Conservation (phyloP, 352 stramenopile species). For the Aphanomyces euteiches region DNA sequence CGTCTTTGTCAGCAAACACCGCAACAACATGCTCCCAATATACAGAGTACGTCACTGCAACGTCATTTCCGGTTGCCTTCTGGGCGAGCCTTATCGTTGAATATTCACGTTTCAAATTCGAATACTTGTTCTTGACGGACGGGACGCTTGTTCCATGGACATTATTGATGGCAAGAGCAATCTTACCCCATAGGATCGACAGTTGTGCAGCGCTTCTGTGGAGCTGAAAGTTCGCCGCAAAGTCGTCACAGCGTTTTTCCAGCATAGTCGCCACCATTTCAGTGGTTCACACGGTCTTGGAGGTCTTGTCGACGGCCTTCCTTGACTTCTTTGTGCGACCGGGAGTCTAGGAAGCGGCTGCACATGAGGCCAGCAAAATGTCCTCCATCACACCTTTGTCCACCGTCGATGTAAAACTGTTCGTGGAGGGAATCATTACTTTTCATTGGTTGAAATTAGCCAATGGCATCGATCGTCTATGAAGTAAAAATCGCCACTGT, state of each 20-base stretch:
- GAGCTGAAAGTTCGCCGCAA: slow-evolving; percentile 1
- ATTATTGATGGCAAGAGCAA: no score
- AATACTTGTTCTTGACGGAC: background rate
- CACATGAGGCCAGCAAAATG: no score
- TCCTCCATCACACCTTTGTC: no score
- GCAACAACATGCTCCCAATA: background rate
- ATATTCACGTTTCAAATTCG: background rate
- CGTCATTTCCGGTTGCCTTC: background rate
- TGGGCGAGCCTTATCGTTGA: background rate
- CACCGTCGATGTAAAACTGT: no score
- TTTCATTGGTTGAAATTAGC: no score
- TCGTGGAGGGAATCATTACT: no score
- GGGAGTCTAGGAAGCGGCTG: no score
- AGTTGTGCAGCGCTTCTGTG: background rate
- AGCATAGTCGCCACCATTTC: slow-evolving; percentile 8
- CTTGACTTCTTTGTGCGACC: no score
- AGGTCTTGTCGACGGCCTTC: background rate
- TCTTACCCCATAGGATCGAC: no score
- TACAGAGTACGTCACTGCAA: background rate
- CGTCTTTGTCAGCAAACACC: background rate
- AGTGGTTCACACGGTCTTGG: slow-evolving; percentile 6
- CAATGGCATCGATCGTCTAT: no score
- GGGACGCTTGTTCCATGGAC: background rate
- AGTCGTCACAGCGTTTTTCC: background rate
- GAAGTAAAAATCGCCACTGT: no score